These are phyloP conservation scores for Trichosporon coremiiforme DNA, from an alignment of 1,284 basidiomycete genomes.

Conservation along the genomic window DNA sequence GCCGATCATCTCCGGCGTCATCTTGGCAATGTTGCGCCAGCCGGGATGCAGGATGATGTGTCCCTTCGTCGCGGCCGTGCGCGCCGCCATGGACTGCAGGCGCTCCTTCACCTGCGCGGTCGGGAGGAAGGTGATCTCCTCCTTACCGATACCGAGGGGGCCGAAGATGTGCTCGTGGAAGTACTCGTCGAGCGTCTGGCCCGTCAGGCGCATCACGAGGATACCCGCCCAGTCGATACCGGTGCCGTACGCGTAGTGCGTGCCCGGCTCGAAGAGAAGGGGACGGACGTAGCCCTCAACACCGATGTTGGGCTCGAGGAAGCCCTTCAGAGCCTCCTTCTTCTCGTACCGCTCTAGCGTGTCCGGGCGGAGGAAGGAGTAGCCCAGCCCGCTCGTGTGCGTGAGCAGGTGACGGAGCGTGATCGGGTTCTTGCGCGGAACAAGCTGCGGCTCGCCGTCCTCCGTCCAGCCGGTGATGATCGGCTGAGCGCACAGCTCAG, in stretches of 20 bases:
- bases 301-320: slow-evolving; percentile 28
- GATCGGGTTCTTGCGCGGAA: slow-evolving; percentile 37
- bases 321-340: slow-evolving; percentile 5
- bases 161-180: slow-evolving; percentile 47
- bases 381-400: slow-evolving; percentile 39
- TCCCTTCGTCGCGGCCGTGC: slow-evolving; percentile 27
- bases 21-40: slow-evolving; percentile 35
- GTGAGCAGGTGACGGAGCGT: slow-evolving; percentile 47
- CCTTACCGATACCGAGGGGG: slow-evolving; percentile 38
- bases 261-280: slow-evolving; percentile 46
- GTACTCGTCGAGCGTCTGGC: slow-evolving; percentile 43
- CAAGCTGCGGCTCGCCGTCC: slow-evolving; percentile 37
- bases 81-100: slow-evolving; percentile 26
- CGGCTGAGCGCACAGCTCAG: slow-evolving; percentile 41
- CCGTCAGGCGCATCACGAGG: slow-evolving; percentile 45
- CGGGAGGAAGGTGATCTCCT: slow-evolving; percentile 43
- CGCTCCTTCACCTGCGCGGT: slow-evolving; percentile 33
- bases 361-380: slow-evolving; percentile 23
- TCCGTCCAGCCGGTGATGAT: slow-evolving; percentile 42
- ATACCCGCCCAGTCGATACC: slow-evolving; percentile 52
- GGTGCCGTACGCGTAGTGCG: slow-evolving; percentile 37
- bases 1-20: slow-evolving; percentile 24
- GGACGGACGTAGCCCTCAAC: slow-evolving; percentile 34
- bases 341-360: slow-evolving; percentile 13
- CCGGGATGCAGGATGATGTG: slow-evolving; percentile 37